Percentiles rank a stretch among this genome's conserved stretches.
Evolutionary conservation across 192 early-diverging fungal species (phyloP).

Genomic region (Cladochytrium replicatum): DNA sequence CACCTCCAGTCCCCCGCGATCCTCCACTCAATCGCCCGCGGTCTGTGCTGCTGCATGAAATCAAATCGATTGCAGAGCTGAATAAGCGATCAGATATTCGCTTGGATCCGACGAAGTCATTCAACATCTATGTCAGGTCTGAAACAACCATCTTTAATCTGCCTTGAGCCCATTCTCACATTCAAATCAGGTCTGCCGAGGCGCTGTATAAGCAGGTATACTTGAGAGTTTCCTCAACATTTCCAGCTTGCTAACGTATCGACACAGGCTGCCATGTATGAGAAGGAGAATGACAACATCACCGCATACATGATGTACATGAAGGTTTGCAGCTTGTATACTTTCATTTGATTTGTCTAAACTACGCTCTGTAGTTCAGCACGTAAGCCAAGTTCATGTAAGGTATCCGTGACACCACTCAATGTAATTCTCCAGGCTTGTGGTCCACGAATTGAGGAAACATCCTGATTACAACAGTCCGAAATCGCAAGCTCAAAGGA

Average conservation of each 20-base stretch:
- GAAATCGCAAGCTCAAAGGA: slow-evolving; percentile 4
- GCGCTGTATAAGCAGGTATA: no score
- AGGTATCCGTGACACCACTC: slow-evolving; percentile 47
- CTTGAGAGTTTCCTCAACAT: no score
- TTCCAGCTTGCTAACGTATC: not conserved
- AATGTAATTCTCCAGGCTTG: slow-evolving; percentile 31
- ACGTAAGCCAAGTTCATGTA: slow-evolving; percentile 10
- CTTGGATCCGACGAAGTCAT: no score
- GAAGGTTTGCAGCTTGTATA: slow-evolving; percentile 45
- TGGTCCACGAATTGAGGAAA: slow-evolving; percentile 14
- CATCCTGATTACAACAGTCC: not conserved
- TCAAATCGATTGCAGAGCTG: no score
- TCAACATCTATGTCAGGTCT: no score
- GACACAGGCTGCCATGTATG: slow-evolving; percentile 29
- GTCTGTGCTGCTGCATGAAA: no score
- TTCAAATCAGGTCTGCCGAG: no score
- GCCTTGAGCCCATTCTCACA: no score
- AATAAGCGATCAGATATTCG: no score
- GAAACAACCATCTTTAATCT: no score
- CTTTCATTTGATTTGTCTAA: not conserved
- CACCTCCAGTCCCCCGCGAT: no score
- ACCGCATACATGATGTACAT: slow-evolving; percentile 63
- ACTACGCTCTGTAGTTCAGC: not conserved
- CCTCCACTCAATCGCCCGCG: no score
- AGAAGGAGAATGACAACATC: slow-evolving; percentile 54